phyloP scores from a whole-genome alignment of 1,284 basidiomycete species.

The Xanthoconium separans region DNA sequence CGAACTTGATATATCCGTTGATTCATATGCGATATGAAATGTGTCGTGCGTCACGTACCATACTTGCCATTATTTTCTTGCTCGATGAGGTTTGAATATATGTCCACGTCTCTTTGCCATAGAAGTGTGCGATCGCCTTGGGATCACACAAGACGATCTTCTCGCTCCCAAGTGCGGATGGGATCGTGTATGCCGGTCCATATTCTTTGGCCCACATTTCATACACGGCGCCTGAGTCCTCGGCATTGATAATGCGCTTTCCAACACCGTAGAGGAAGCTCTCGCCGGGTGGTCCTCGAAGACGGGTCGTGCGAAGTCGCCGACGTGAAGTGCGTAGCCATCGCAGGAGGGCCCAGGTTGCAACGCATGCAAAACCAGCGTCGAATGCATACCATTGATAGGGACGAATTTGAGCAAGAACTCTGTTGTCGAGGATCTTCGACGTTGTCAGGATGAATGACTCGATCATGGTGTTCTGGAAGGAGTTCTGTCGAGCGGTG shows the following conservation, averaged over 20 bases:
- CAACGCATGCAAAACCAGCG: not conserved
- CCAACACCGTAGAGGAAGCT: conserved; percentile 10
- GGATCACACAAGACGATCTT: conserved; percentile 33
- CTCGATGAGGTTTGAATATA: conserved; percentile 42
- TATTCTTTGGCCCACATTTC: conserved; percentile 17
- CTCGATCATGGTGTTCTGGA: too few relatives aligned
- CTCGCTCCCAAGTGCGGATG: conserved; percentile 39
- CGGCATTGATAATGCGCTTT: not conserved
- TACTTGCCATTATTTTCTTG: conserved; percentile 38
- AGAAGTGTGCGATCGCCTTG: conserved; percentile 41
- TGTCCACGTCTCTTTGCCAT: conserved; percentile 42
- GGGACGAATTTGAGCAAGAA: not conserved
- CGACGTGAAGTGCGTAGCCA: not conserved
- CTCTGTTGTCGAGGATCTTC: too few relatives aligned
- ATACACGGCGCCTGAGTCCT: conserved; percentile 5
- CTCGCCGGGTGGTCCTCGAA: not conserved
- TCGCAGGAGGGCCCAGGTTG: not conserved
- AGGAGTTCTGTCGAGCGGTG: too few relatives aligned
- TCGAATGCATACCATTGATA: not conserved
- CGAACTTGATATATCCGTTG: conserved; percentile 4
- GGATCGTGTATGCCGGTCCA: conserved; percentile 22
- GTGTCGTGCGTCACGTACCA: conserved; percentile 32
- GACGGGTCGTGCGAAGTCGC: not conserved
- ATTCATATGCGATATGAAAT: not conserved
- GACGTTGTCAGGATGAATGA: too few relatives aligned